phyloP scores from a whole-genome alignment of 208 protist species.

The Acanthamoeba castellanii region DNA sequence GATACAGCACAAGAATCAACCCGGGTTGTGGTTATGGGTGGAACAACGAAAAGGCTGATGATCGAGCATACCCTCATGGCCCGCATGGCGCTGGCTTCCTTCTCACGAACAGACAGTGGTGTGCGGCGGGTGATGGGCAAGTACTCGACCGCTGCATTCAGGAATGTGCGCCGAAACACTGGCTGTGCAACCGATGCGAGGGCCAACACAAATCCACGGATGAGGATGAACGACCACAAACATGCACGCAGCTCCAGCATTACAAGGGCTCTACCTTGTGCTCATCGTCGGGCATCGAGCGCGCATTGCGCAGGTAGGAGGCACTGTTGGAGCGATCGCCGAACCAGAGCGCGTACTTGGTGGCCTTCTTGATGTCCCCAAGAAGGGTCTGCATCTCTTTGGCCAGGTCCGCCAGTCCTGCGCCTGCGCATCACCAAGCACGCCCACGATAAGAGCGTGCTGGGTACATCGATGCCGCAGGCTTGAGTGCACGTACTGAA shows the following conservation, averaged over 20 bases:
- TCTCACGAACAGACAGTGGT: not conserved
- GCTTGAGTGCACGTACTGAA: not conserved
- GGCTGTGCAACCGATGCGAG: not conserved
- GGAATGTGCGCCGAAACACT: slow-evolving; percentile 25
- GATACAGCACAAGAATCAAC: not conserved
- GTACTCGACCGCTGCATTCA: not conserved
- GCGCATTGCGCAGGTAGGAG: slow-evolving; percentile 1
- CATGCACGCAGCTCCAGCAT: not conserved
- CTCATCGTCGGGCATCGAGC: not conserved
- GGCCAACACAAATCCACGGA: not conserved
- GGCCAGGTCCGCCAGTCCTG: not conserved
- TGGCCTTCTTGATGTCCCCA: not conserved
- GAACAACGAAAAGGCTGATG: not conserved
- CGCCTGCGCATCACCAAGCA: not conserved
- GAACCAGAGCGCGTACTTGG: slow-evolving; percentile 31
- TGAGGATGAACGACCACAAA: not conserved
- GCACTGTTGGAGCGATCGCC: slow-evolving; percentile 20
- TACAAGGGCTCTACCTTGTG: not conserved
- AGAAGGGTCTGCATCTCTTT: not conserved
- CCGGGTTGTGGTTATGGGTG: too few species aligned
- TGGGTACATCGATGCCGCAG: not conserved
- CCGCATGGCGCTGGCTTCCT: not conserved
- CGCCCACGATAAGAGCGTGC: not conserved
- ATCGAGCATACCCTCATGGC: not conserved
- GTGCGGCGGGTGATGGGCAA: not conserved